Evolutionary conservation across 306 rosid species (phyloP), one percentile per base, ranked within the genome.

Genomic region (Trifolium repens): DNA sequence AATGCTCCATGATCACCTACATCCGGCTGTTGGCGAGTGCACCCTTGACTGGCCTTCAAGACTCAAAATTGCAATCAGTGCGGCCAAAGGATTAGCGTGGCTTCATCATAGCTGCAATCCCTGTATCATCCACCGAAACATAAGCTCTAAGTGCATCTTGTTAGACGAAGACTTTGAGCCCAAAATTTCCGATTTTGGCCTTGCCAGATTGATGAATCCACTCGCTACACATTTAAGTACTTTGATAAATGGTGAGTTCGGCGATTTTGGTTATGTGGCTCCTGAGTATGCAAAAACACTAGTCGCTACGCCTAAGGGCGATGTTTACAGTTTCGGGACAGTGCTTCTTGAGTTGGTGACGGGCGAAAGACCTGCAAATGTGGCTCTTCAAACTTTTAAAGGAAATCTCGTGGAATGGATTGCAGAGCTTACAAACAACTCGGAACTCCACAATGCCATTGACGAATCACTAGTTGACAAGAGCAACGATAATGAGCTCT

Each of bases 51-150:
- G 98, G 98, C 76, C 91, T 65, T 13, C 79, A 15, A 86, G 98
- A 78, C 96, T 94, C 63, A 91, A 88, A 87, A 89, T 91, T 79
- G 96, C 96, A 64, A 86, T 91, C 39, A 86, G 97, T 24, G 93
- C 97, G 7, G 98, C 98, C 67, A 90, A 86, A 83, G 98, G 98
- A 69, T 86, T 94, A 16, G 97, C 98, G 2, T 94, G 93, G 93
- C 94, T 94, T 68, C 98, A 94, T 76, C 98, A 94, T 76, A 89
- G 85, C 83, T 94, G 98, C 90, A 94, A 91, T 63, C 97, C 98
- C 4, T 93, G 97, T 2, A 90, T 91, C n/a, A 65, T 94, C 81
- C 98, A 94, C 82, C 88, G 98, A n/a, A 94, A 94, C 87, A 86
- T 94, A 82, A 94, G 96, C 84, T 91, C 98, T 19, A 91, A 91